These are phyloP conservation scores for Suillus discolor DNA, from an alignment of 768 basidiomycete species.

Conservation along the genomic window DNA sequence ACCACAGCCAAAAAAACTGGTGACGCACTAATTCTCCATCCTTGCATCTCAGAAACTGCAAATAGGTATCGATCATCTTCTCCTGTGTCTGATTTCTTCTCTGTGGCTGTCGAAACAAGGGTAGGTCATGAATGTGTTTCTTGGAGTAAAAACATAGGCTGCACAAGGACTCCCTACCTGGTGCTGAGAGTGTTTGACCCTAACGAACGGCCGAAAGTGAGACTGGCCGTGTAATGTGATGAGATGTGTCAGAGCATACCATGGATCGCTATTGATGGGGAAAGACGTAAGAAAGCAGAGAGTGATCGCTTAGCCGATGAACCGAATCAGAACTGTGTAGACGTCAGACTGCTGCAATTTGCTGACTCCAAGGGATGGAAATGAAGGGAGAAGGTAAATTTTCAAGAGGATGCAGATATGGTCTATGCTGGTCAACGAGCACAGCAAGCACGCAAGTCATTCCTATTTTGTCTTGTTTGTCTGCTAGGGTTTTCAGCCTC, in stretches of 20 bases:
- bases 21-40: conserved; percentile 95
- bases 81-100: conserved; percentile 78
- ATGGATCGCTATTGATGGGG: conserved; percentile 26
- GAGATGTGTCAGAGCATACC: conserved; percentile 21
- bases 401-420: conserved; percentile 11
- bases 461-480: conserved; percentile 38
- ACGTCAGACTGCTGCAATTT: background rate
- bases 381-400: conserved; percentile 2
- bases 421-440: conserved; percentile 7
- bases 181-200: conserved; percentile 88
- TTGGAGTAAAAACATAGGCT: conserved; percentile 10
- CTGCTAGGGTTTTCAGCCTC: conserved; percentile 12
- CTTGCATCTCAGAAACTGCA: conserved; percentile 96
- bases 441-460: conserved; percentile 7
- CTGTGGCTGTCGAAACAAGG: conserved; percentile 56
- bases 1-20: background rate
- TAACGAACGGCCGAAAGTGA: conserved; percentile 30
- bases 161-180: conserved; percentile 50
- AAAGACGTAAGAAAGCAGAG: conserved; percentile 28
- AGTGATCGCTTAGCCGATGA: conserved; percentile 2
- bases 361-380: background rate
- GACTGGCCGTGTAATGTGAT: conserved; percentile 7
- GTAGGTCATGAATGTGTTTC: conserved; percentile 14
- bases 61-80: conserved; percentile 71
- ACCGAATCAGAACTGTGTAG: background rate